phyloP scores from a whole-genome alignment of 768 basidiomycete genomes.

The Phlebiopsis gigantea region DNA sequence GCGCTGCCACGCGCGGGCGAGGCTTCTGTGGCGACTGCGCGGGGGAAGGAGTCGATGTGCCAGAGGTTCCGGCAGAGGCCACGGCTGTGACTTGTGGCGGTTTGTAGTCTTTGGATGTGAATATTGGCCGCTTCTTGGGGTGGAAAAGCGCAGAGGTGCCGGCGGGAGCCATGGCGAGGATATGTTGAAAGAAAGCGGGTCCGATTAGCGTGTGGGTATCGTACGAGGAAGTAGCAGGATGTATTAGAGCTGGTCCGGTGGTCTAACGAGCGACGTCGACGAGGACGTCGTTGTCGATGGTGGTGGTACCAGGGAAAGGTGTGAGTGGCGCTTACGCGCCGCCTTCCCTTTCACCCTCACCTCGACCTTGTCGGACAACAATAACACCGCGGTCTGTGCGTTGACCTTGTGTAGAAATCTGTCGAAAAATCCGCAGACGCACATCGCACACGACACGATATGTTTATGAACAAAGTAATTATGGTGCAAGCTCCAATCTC shows the following conservation, averaged over 20 bases:
- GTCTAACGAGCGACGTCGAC: background rate
- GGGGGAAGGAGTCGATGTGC: background rate
- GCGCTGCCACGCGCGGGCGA: background rate
- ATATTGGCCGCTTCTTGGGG: conserved; percentile 8
- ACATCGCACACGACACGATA: too few species aligned
- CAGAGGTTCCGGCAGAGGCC: background rate
- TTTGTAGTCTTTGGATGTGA: background rate
- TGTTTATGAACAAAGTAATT: too few species aligned
- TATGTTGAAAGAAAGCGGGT: background rate
- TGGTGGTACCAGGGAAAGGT: conserved; percentile 34
- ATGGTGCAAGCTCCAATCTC: too few species aligned
- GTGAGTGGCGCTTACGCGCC: conserved; percentile 18
- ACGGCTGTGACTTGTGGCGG: background rate
- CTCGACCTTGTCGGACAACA: background rate
- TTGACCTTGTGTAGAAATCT: background rate
- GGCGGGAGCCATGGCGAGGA: conserved; percentile 2
- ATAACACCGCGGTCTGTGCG: background rate
- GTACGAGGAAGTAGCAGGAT: background rate
- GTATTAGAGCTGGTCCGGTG: background rate
- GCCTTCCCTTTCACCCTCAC: background rate
- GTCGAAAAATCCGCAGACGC: too few species aligned
- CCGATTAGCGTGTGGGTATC: background rate
- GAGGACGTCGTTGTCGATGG: conserved; percentile 26
- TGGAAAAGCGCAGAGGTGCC: conserved; percentile 9
- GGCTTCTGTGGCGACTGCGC: background rate